Evolutionary conservation across 2,329 filamentous ascomycete genomes (phyloP), one percentile per base, ranked within the genome.

Genomic region (Arthroderma sp.): DNA sequence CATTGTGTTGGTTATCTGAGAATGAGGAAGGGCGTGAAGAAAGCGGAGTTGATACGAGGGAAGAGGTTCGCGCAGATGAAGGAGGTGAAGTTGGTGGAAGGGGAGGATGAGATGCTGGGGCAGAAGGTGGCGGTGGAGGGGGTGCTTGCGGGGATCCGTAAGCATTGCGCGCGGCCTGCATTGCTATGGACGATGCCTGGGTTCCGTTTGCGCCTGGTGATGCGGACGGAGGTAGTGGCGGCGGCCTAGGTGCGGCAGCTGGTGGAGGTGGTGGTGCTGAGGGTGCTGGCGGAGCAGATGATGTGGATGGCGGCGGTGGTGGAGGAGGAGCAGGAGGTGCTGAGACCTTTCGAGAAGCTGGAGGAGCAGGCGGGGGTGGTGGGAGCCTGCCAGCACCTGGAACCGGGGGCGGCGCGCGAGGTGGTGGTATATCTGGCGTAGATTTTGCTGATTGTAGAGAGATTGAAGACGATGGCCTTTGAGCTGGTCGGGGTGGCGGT

Each of bases 361-460:
- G 44, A 19, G 49, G 56, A 4, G 51, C 38, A 8, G 79, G 76
- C 44, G 81, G 81, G 44, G 81, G 81, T 19, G 81, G 79, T 4
- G 80, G 80, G 41, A 78, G 77, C 65, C 71, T 75, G 35, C 66
- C 62, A 21, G 64, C 63, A 35, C 67, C 68, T 9, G 72, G 72
- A 58, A 69, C 86, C 11, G 87, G 87, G 31, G 89, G 89, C 37
- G 88, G 88, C 57, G 84, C 85, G 63, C 80, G 79, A 37, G 72
- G 70, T 28, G 72, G 66, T 37, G 72, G 70, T n/a, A 72, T 65
- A 41, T 78, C 75, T 35, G 71, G 66, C 2, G 67, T 65, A 21
- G 67, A 63, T 66, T 81, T 82, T 57, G 74, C 73, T 3, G 81
- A 81, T 60, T 78, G 75, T 63, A 79, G 75, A 37, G 83, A 84